Evolutionary conservation across 805 yeast genomes (phyloP).

Genomic region (Starmerella geochares): DNA sequence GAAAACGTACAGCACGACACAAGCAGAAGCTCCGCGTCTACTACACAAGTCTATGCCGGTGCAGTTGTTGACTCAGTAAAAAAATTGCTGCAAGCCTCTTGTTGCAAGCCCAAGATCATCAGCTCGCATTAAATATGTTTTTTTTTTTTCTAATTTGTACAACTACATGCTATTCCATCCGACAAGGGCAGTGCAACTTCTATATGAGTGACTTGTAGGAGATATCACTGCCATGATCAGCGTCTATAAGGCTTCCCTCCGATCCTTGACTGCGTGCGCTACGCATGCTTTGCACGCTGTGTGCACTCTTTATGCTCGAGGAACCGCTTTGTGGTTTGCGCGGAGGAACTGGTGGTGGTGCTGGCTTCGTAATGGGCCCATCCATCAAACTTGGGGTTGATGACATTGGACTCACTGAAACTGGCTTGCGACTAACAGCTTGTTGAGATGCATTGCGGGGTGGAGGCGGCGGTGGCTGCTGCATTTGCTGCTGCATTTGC

Average conservation of each 20-base stretch:
- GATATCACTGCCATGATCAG: constrained; percentile 8
- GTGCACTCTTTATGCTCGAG: constrained; percentile 10
- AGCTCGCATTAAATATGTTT: too few relatives aligned
- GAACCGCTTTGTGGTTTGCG: constrained; percentile 8
- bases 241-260: constrained; percentile 13
- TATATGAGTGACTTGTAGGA: constrained; percentile 18
- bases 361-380: constrained; percentile 10
- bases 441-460: not conserved
- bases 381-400: constrained; percentile 15
- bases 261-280: constrained; percentile 1
- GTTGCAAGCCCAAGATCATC: too few relatives aligned
- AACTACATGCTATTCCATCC: not conserved
- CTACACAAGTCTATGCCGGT: too few relatives aligned
- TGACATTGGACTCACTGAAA: not conserved
- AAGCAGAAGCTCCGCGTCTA: too few relatives aligned
- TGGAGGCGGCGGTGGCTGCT: not conserved
- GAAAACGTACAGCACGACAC: not conserved
- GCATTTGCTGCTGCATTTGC: not conserved
- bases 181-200: not conserved
- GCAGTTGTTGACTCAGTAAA: too few relatives aligned
- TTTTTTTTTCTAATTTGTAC: too few relatives aligned
- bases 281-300: not conserved
- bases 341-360: not conserved
- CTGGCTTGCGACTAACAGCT: constrained; percentile 13
- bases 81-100: too few relatives aligned